phyloP scores from a whole-genome alignment of 2,329 filamentous ascomycete genomes.

The Esteya vermicola region DNA sequence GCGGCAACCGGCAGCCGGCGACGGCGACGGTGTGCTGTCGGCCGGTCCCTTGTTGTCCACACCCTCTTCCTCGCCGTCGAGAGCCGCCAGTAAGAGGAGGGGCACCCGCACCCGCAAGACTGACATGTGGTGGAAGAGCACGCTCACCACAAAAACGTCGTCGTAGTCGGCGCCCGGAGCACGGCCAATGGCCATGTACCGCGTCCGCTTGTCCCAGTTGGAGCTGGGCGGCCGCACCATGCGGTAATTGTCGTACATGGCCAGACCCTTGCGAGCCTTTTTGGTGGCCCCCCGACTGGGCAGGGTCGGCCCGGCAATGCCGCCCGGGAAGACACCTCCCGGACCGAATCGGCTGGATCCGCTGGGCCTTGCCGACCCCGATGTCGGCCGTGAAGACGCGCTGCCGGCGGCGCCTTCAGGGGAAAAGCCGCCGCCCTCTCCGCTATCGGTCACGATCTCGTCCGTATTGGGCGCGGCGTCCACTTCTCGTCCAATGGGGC shows the following conservation, averaged over 20 bases:
- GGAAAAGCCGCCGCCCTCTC: conserved; percentile 17
- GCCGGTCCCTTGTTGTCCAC: neutral
- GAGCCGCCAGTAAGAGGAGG: conserved; percentile 31
- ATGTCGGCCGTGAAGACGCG: neutral
- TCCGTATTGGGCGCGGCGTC: conserved; percentile 23
- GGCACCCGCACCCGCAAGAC: conserved; percentile 46
- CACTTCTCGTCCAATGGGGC: conserved; percentile 47
- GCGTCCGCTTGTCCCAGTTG: conserved; percentile 46
- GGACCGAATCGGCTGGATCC: neutral
- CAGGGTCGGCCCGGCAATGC: neutral
- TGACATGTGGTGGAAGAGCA: conserved; percentile 46
- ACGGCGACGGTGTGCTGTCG: conserved; percentile 16
- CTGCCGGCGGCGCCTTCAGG: conserved; percentile 4
- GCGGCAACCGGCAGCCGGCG: too few species aligned
- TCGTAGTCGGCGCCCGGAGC: conserved; percentile 32
- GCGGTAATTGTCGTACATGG: conserved; percentile 49
- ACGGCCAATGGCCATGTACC: conserved; percentile 43
- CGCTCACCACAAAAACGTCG: conserved; percentile 47
- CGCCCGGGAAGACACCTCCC: neutral
- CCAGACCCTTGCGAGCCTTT: conserved; percentile 38
- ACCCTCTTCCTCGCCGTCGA: conserved; percentile 27
- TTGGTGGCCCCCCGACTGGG: conserved; percentile 19
- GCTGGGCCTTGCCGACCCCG: neutral
- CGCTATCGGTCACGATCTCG: conserved; percentile 26
- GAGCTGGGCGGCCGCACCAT: conserved; percentile 43